These are phyloP conservation scores for Schwanniomyces pseudopolymorphus DNA, from an alignment of 805 yeast genomes.

Conservation along the genomic window DNA sequence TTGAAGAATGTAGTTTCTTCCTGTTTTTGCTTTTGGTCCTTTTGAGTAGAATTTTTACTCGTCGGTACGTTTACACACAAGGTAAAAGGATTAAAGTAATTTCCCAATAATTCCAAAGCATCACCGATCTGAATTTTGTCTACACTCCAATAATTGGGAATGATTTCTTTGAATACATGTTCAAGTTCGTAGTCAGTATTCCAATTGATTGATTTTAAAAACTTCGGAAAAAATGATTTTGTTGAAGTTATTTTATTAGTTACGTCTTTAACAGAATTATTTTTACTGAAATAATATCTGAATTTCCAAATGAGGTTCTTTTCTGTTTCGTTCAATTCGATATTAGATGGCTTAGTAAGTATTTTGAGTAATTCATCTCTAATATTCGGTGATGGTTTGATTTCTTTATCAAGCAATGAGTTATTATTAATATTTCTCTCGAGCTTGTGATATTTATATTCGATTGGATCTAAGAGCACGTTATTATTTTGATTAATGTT, in stretches of 20 bases:
- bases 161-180: conserved; percentile 69
- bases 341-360: conserved; percentile 77
- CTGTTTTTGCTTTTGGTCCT: conserved; percentile 11
- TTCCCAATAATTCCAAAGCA: conserved; percentile 82
- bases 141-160: conserved; percentile 58
- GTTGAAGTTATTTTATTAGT: conserved; percentile 16
- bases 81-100: conserved; percentile 58
- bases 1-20: conserved; percentile 31
- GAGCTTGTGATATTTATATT: conserved; percentile 77
- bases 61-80: conserved; percentile 14
- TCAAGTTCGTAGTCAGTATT: conserved; percentile 76
- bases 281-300: conserved; percentile 62
- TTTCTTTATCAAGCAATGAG: conserved; percentile 74
- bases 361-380: conserved; percentile 72
- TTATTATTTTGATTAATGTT: conserved; percentile 4
- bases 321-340: conserved; percentile 76
- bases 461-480: conserved; percentile 67
- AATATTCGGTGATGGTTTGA: conserved; percentile 83
- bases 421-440: conserved; percentile 78
- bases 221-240: conserved; percentile 60
- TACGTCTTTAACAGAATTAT: conserved; percentile 48
- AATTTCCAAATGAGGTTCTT: conserved; percentile 89
- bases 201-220: conserved; percentile 86
- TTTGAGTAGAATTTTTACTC: conserved; percentile 1
- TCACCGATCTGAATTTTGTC: conserved; percentile 80